Evolutionary conservation across 768 basidiomycete species (phyloP), one percentile per base, ranked within the genome.

Genomic region (Gloeophyllum trabeum): DNA sequence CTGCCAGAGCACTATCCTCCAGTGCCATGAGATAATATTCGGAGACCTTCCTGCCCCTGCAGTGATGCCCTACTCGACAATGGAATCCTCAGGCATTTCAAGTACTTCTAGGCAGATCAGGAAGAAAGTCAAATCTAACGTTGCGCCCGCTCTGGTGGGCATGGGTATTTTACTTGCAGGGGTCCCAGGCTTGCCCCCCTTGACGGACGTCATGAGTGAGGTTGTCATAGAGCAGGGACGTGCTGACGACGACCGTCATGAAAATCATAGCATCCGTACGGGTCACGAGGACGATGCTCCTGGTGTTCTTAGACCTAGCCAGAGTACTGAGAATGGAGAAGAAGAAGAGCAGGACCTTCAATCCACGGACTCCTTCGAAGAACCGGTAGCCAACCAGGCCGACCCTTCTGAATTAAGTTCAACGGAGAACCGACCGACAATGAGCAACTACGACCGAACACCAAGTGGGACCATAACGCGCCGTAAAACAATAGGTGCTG

Each of bases 11-110:
- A 77, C 92, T 28, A 65, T 97, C 45, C 87, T 87, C 58, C 75
- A 75, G 58, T 93, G 93, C 54, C 93, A 98, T 61, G 85, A 92
- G 63, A 92, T 98, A 59, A 94, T 99, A 53, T 99, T 96, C 57
- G 79, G 79, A 37, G 89, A 97, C 60, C 68, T 84, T 24, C 78
- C 91, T 7, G 65, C 76, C 19, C 74, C 81, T 5, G 62, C 71
- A 7, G 61, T 70, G 6, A 68, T 76, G 3, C 85, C 89, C 1
- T 93, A 93, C 56, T 65, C 75, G 12, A 67, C 71, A 5, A 58
- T 83, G 50, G 64, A 61, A 51, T 57, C 74, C 13, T 70, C 76
- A 26, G 57, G 62, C 32, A 64, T 64, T 20, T 63, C 71, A 14
- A 72, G 70, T 25, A 69, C 76, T 43, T 54, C 63, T 24, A 68